Base-by-base conservation (phyloP, 2,329 filamentous ascomycete genomes). In the Botrytis byssoidea region DNA sequence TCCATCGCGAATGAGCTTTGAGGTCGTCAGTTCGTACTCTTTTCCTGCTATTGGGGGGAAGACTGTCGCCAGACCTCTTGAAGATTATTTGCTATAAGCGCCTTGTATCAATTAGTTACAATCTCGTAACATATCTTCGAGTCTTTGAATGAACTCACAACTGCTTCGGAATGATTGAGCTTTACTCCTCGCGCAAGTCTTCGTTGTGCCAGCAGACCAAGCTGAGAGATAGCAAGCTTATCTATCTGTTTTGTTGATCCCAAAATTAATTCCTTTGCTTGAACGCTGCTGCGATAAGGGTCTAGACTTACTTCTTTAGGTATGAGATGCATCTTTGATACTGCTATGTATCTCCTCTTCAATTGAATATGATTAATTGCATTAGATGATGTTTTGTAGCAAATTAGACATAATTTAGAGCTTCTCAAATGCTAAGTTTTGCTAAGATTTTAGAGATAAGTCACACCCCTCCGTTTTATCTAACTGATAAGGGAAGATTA, bases 161-260 rank as follows among this genome's bases (percentile, higher is more conserved):
- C 91, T 75, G 95, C 94, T 85, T 98, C 95, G 46, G 92, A 87
- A 84, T 97, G 94, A 81, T 98, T 98, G 79, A 98, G 85, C 81
- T 91, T 92, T 71, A 98, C 90, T 70, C 95, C 95, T 79, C 95
- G 87, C 46, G 95, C 95, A 77, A 98, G 90, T 74, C 95, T 90
- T 77, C 92, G 89, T 85, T 98, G 95, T 72, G 95, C 95, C 67
- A 98, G 88, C 77, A 92, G 88, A 78, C 95, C 95, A 75, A 97
- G 86, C 83, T 98, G 94, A 72, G 94, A 93, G 81, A 97, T 95
- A 82, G 92, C 88, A 83, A 98, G 93, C 90, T 98, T 98, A 87
- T 98, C 95, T 81, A 98, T 88, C 95, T 98, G 77, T 32, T 64
- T 73, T 40, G 2, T 29, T 25, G 42, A 48, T 60, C 9, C 59